Conservation (phyloP, 495 filamentous ascomycete genomes). For the Lasiosphaeria hispida region DNA sequence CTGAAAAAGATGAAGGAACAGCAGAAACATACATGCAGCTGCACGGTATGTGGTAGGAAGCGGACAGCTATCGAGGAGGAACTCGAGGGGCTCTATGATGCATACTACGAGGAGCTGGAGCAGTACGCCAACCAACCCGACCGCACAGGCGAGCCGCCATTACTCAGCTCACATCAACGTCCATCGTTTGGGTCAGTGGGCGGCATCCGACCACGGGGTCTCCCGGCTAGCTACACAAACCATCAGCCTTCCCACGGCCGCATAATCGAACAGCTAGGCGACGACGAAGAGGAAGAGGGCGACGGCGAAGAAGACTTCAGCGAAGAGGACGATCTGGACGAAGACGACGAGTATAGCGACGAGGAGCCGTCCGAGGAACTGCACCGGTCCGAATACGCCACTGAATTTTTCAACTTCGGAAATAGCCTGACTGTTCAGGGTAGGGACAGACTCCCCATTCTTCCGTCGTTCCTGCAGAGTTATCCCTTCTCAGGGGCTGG, state of each 20-base stretch:
- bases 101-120: conserved; percentile 97
- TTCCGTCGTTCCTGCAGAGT: conserved; percentile 37
- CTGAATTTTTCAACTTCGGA: conserved; percentile 95
- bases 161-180: conserved; percentile 60
- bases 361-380: conserved; percentile 57
- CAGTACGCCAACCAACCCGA: conserved; percentile 73
- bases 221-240: conserved; percentile 45
- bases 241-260: conserved; percentile 52
- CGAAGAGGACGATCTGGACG: conserved; percentile 62
- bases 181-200: conserved; percentile 50
- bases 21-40: conserved; percentile 98
- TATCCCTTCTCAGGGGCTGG: conserved; percentile 33
- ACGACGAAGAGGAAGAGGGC: conserved; percentile 62
- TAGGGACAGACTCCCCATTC: conserved; percentile 50
- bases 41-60: conserved; percentile 94
- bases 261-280: conserved; percentile 58
- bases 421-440: conserved; percentile 97
- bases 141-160: conserved; percentile 46
- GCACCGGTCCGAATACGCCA: conserved; percentile 62
- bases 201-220: conserved; percentile 47
- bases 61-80: conserved; percentile 98
- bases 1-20: conserved; percentile 99
- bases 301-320: conserved; percentile 52
- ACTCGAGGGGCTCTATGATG: conserved; percentile 97
- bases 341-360: conserved; percentile 53